Evolutionary conservation across 1,284 basidiomycete genomes (phyloP).

Genomic region (Ceraceosorus guamensis): DNA sequence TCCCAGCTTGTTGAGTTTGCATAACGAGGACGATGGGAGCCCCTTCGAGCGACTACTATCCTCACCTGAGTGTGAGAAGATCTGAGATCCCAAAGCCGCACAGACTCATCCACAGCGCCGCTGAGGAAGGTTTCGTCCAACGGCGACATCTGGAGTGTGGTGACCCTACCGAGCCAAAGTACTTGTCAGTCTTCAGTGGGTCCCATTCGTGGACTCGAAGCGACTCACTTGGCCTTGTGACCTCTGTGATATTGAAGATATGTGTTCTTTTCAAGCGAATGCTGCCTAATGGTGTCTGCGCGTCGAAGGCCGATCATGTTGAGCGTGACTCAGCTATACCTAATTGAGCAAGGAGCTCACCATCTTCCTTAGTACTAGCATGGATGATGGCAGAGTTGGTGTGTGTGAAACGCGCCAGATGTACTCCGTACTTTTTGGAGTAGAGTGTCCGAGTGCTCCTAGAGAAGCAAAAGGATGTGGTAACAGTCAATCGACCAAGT

Average conservation of each 20-base stretch:
- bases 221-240: constrained; percentile 62
- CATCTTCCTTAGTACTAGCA: constrained; percentile 89
- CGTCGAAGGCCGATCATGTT: background rate
- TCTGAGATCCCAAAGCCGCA: constrained; percentile 92
- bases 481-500: too few species aligned
- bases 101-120: constrained; percentile 83
- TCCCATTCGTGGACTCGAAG: background rate
- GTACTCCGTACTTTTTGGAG: constrained; percentile 94
- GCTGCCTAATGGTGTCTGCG: constrained; percentile 76
- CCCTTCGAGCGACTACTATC: too few species aligned
- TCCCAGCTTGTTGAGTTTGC: background rate
- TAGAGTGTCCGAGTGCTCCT: constrained; percentile 66
- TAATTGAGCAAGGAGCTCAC: constrained; percentile 17
- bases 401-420: constrained; percentile 89
- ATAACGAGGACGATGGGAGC: background rate
- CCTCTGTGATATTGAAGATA: constrained; percentile 93
- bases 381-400: constrained; percentile 75
- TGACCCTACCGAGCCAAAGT: constrained; percentile 55
- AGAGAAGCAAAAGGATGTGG: too few species aligned
- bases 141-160: constrained; percentile 84
- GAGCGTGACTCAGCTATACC: background rate
- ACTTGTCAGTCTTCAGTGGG: constrained; percentile 4
- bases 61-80: constrained; percentile 62
- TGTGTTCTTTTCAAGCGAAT: constrained; percentile 89
- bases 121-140: constrained; percentile 93